Evolutionary conservation across 176 grass and related monocot species (phyloP).

Genomic region (Avena sativa): DNA sequence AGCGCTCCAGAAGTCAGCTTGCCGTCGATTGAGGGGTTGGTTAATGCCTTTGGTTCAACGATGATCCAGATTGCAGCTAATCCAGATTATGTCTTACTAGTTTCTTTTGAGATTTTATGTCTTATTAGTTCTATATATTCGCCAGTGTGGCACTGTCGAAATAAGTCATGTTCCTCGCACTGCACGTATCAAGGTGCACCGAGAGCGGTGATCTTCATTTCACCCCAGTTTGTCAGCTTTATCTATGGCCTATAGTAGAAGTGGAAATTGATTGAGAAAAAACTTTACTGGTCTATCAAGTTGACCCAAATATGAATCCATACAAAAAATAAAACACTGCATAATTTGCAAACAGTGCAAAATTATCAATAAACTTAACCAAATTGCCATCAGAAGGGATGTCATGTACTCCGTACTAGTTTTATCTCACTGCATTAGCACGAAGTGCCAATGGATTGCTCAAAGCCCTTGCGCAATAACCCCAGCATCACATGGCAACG

Average conservation of each 20-base stretch:
- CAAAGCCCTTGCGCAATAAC: slow-evolving; percentile 72
- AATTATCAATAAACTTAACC: background rate
- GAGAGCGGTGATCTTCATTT: background rate
- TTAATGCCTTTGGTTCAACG: no score
- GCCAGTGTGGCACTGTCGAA: no score
- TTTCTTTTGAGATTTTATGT: no score
- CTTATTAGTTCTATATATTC: no score
- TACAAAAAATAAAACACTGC: background rate
- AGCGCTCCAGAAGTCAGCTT: no score
- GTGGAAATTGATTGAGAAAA: background rate
- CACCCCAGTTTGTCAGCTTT: background rate
- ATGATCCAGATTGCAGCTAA: no score
- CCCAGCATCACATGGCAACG: slow-evolving; percentile 49
- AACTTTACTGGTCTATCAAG: background rate
- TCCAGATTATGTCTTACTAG: no score
- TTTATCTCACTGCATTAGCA: slow-evolving; percentile 50
- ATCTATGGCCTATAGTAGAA: background rate
- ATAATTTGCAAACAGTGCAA: background rate
- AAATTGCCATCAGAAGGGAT: slow-evolving; percentile 56
- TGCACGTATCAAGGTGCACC: no score
- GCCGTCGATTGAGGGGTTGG: no score
- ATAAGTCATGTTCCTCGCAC: no score
- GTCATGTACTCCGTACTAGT: background rate
- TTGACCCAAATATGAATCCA: background rate
- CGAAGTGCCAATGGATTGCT: slow-evolving; percentile 38